These are phyloP conservation scores for Dendrothele bispora DNA, from an alignment of 768 basidiomycete species.

Conservation along the genomic window DNA sequence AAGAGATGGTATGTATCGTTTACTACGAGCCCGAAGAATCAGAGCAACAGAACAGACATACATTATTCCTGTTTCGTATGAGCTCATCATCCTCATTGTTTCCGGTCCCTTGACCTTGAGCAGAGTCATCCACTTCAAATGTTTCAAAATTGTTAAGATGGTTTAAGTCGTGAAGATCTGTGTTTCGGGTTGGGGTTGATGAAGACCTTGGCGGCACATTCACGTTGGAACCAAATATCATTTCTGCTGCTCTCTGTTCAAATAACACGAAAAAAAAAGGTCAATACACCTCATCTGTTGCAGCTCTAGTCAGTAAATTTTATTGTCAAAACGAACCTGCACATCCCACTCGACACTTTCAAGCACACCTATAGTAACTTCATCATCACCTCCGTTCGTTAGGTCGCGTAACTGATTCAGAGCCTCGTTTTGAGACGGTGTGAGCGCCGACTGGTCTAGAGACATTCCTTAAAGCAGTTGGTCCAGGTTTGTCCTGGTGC, in stretches of 20 bases:
- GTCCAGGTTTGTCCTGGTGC: too few relatives aligned
- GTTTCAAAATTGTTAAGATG: conserved; percentile 27
- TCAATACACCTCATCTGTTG: too few relatives aligned
- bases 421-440: conserved; percentile 27
- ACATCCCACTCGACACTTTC: conserved; percentile 71
- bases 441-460: conserved; percentile 4
- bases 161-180: background rate
- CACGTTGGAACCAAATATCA: conserved; percentile 47
- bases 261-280: too few relatives aligned
- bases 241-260: conserved; percentile 54
- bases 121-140: conserved; percentile 56
- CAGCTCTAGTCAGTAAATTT: background rate
- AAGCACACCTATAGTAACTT: conserved; percentile 60
- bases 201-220: conserved; percentile 15
- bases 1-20: conserved; percentile 13
- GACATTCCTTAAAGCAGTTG: too few relatives aligned
- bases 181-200: conserved; percentile 5
- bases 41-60: conserved; percentile 12
- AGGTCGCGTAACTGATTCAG: conserved; percentile 54
- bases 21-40: conserved; percentile 12
- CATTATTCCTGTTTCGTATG: conserved; percentile 9
- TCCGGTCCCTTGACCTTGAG: conserved; percentile 27
- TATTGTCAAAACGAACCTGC: conserved; percentile 41
- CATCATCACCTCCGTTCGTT: conserved; percentile 59
- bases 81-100: background rate